These are phyloP conservation scores for Cryoendolithus antarcticus DNA, from an alignment of 2,329 filamentous ascomycete species.

Conservation along the genomic window DNA sequence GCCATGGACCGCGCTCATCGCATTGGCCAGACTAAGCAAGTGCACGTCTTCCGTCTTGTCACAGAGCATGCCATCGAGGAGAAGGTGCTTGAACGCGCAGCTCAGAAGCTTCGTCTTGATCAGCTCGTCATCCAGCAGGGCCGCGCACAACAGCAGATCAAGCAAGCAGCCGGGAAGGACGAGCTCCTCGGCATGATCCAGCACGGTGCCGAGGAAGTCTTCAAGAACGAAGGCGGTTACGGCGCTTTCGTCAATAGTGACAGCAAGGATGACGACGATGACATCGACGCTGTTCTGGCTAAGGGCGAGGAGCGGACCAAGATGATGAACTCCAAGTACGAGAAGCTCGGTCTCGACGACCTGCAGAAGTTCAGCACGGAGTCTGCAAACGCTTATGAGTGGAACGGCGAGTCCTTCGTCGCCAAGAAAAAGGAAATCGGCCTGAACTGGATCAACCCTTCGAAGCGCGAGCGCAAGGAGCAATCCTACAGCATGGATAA, in stretches of 20 bases:
- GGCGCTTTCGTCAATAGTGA: conserved; percentile 23
- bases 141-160: conserved; percentile 77
- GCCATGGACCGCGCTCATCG: conserved; percentile 98
- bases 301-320: conserved; percentile 83
- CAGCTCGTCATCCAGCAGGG: conserved; percentile 98
- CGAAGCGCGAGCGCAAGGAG: conserved; percentile 96
- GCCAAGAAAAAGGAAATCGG: conserved; percentile 74
- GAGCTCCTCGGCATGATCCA: conserved; percentile 97
- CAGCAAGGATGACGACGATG: conserved; percentile 56
- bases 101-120: conserved; percentile 90
- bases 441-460: conserved; percentile 92
- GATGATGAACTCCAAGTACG: conserved; percentile 83
- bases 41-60: conserved; percentile 90
- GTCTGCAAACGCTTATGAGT: conserved; percentile 71
- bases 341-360: conserved; percentile 93
- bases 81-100: conserved; percentile 90
- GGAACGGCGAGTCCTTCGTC: conserved; percentile 95
- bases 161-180: conserved; percentile 88
- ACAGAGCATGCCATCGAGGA: conserved; percentile 98
- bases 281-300: conserved; percentile 78
- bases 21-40: conserved; percentile 97
- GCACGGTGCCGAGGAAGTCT: conserved; percentile 92
- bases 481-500: conserved; percentile 98
- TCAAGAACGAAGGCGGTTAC: conserved; percentile 53
- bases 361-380: conserved; percentile 96